These are phyloP conservation scores for Fusarium protoensiforme DNA, from an alignment of 2,329 filamentous ascomycete species.

Conservation along the genomic window DNA sequence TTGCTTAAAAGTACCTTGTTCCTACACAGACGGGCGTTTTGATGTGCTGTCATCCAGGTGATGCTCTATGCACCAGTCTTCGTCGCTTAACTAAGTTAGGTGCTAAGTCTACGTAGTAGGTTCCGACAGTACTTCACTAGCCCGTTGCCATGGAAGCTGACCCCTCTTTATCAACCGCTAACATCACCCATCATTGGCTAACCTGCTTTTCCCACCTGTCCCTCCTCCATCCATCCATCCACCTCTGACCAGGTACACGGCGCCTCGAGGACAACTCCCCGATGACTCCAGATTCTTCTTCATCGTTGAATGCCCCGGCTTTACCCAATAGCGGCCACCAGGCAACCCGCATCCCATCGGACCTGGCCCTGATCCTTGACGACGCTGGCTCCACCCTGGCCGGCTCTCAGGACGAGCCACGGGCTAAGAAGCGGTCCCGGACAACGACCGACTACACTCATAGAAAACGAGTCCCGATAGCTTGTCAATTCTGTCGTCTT, in stretches of 20 bases:
- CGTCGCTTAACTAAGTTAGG: not conserved
- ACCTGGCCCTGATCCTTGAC: not conserved
- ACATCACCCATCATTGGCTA: not conserved
- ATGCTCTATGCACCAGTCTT: not conserved
- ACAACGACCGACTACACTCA: constrained; percentile 8
- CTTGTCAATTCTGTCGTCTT: constrained; percentile 30
- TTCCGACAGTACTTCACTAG: not conserved
- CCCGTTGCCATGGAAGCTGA: not conserved
- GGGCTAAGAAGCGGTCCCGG: not conserved
- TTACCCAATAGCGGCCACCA: not conserved
- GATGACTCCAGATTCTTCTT: not conserved
- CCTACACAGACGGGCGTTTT: no score
- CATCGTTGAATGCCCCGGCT: no score
- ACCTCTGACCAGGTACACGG: not conserved
- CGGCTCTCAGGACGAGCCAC: not conserved
- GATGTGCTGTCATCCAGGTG: not conserved
- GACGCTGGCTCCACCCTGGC: not conserved
- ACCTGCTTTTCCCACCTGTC: not conserved
- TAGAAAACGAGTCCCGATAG: constrained; percentile 17
- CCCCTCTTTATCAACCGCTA: not conserved
- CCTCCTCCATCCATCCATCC: not conserved
- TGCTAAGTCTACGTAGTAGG: not conserved
- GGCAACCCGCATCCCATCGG: not conserved
- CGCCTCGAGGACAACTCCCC: not conserved
- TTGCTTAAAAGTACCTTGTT: not conserved